Conservation (phyloP, 768 basidiomycete genomes). For the Tricholoma flavovirens region DNA sequence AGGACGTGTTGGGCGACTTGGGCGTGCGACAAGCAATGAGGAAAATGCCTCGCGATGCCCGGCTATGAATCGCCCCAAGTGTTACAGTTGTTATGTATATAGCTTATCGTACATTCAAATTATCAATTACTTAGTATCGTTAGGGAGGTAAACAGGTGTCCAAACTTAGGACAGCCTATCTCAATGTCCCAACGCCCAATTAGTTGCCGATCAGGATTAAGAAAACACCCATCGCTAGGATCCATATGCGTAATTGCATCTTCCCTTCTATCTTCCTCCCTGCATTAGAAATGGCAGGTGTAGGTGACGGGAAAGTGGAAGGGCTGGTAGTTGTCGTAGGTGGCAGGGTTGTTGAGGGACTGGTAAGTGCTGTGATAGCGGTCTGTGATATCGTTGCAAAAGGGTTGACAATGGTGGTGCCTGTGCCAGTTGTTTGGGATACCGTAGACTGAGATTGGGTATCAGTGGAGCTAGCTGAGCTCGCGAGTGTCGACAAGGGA, state of each 20-base stretch:
- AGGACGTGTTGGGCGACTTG: conserved; percentile 68
- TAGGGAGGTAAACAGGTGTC: background rate
- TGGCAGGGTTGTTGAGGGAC: background rate
- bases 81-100: background rate
- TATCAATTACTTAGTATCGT: background rate
- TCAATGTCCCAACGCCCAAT: too few species aligned
- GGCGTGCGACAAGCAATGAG: conserved; percentile 70
- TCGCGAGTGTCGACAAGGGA: background rate
- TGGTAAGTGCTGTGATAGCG: background rate
- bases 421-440: background rate
- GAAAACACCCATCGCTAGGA: background rate
- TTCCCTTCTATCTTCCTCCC: background rate
- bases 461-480: background rate
- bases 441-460: background rate
- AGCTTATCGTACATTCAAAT: background rate
- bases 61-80: conserved; percentile 19
- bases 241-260: background rate
- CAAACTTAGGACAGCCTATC: too few species aligned
- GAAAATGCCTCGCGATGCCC: conserved; percentile 48
- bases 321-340: background rate
- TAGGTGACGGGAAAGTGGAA: background rate
- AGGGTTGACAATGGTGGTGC: background rate
- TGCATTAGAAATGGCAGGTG: background rate
- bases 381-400: background rate
- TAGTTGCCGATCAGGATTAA: too few species aligned